phyloP scores from a whole-genome alignment of 2,329 filamentous ascomycete species.

The Cladorrhinum sp. region DNA sequence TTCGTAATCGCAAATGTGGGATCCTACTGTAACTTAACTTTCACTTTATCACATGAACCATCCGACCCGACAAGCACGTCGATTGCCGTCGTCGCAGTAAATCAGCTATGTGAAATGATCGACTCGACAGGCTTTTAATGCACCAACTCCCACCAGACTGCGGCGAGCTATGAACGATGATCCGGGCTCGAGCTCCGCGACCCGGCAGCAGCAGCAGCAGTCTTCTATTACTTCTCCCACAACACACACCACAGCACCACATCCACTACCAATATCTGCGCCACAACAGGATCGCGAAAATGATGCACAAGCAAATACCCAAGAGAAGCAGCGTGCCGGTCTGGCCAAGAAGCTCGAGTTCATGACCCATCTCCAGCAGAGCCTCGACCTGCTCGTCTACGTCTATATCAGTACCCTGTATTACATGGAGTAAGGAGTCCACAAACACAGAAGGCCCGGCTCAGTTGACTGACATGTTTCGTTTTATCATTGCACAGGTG shows the following conservation, averaged over 20 bases:
- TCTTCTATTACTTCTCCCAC: constrained; percentile 14
- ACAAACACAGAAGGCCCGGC: neutral
- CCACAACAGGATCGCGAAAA: constrained; percentile 6
- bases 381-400: constrained; percentile 61
- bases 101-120: neutral
- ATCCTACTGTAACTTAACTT: neutral
- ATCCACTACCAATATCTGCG: constrained; percentile 6
- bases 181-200: constrained; percentile 42
- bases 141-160: constrained; percentile 15
- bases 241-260: constrained; percentile 3
- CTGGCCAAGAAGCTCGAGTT: constrained; percentile 58
- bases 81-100: neutral
- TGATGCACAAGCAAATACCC: constrained; percentile 18
- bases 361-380: constrained; percentile 57
- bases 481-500: constrained; percentile 45
- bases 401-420: constrained; percentile 64
- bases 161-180: constrained; percentile 46
- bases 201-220: constrained; percentile 28
- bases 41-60: neutral
- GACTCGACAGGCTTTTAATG: neutral
- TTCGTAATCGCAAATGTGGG: neutral
- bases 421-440: constrained; percentile 63
- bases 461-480: neutral
- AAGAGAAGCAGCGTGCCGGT: constrained; percentile 33
- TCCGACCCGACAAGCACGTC: neutral